These are phyloP conservation scores for Lathyrus aphaca DNA, from an alignment of 306 rosid species.

Conservation along the genomic window DNA sequence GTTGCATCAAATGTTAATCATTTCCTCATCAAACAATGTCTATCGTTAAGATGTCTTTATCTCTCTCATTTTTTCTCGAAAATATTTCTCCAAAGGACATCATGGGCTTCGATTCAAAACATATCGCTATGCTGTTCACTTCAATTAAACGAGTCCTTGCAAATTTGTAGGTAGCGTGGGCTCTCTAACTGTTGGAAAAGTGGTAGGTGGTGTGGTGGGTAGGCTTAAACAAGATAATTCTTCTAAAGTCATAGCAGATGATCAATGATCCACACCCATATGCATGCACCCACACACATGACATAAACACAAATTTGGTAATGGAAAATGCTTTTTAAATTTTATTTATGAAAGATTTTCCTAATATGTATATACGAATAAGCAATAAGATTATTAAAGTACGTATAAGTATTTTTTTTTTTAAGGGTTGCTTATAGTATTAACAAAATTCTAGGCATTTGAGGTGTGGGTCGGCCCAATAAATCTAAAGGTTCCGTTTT, in stretches of 20 bases:
- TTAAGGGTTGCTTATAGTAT: too few species aligned
- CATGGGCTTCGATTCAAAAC: constrained; percentile 28
- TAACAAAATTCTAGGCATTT: too few species aligned
- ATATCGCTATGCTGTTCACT: constrained; percentile 33
- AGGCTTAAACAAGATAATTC: constrained; percentile 28
- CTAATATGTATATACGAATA: too few species aligned
- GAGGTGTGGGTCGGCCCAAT: too few species aligned
- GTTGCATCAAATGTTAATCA: constrained; percentile 12
- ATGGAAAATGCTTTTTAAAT: background rate
- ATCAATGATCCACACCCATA: constrained; percentile 22
- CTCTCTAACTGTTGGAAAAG: constrained; percentile 24
- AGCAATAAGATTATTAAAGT: too few species aligned
- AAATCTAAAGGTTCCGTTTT: too few species aligned
- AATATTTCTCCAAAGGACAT: background rate
- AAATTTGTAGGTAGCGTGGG: constrained; percentile 30
- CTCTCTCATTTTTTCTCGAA: constrained; percentile 17
- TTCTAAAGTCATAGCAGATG: constrained; percentile 25
- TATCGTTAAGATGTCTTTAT: constrained; percentile 35
- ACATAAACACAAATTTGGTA: constrained; percentile 31
- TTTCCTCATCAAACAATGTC: constrained; percentile 27
- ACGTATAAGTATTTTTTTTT: too few species aligned
- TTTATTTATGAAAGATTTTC: too few species aligned
- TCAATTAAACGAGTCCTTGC: constrained; percentile 16
- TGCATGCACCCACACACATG: constrained; percentile 18
- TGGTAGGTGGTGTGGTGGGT: constrained; percentile 35